These are phyloP conservation scores for Raffaelea ambrosiae DNA, from an alignment of 2,329 filamentous ascomycete genomes.

Conservation along the genomic window DNA sequence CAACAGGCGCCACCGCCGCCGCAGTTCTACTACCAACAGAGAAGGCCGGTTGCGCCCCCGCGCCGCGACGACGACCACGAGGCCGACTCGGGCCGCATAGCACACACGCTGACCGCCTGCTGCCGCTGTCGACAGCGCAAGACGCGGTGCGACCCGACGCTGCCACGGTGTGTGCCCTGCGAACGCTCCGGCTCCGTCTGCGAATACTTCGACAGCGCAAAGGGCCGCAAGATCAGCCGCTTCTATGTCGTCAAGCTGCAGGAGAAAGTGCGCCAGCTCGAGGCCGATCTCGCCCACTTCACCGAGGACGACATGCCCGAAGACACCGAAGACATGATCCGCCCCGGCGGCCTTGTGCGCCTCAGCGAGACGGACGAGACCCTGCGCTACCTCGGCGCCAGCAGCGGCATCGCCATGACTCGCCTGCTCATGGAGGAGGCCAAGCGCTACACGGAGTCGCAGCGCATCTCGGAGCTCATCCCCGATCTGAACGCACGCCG, in stretches of 20 bases:
- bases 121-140: conserved; percentile 85
- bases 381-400: conserved; percentile 82
- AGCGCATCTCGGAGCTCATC: conserved; percentile 86
- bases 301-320: conserved; percentile 69
- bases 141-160: conserved; percentile 86
- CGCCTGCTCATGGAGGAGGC: conserved; percentile 93
- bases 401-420: conserved; percentile 92
- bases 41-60: neutral
- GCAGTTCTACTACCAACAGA: conserved; percentile 16
- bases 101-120: conserved; percentile 72
- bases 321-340: conserved; percentile 76
- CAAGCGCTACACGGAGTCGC: conserved; percentile 84
- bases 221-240: conserved; percentile 76
- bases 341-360: conserved; percentile 75
- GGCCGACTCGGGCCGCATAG: conserved; percentile 52
- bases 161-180: conserved; percentile 87
- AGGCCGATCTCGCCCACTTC: conserved; percentile 70
- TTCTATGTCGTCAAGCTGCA: conserved; percentile 90
- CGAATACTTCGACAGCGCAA: conserved; percentile 90
- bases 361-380: conserved; percentile 79
- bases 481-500: conserved; percentile 60
- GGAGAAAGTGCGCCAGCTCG: conserved; percentile 72
- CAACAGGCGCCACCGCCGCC: conserved; percentile 9
- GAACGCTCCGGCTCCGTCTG: conserved; percentile 85
- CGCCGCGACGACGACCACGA: conserved; percentile 23